Percentiles rank a stretch among this genome's conserved stretches.
phyloP scores from a whole-genome alignment of 352 stramenopile genomes.

The Saprolegnia diclina region DNA sequence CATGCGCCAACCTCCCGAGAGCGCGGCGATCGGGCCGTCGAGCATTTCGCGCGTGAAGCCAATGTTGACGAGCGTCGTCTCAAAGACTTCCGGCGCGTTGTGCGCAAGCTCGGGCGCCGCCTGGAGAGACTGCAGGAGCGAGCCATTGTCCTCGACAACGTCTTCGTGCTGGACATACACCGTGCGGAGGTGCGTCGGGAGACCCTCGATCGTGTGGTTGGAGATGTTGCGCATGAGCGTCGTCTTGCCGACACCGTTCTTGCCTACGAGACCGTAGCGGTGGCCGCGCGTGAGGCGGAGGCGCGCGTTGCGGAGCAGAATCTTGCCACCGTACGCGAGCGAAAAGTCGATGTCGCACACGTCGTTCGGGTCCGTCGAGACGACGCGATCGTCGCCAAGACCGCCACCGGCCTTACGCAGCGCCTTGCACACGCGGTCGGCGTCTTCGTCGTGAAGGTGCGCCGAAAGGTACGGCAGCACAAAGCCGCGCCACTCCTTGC shows the following conservation, averaged over 20 bases:
- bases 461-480: constrained; percentile 51
- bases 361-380: constrained; percentile 60
- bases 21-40: constrained; percentile 87
- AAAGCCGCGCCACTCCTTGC: constrained; percentile 45
- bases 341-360: constrained; percentile 70
- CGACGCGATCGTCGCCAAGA: constrained; percentile 45
- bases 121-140: constrained; percentile 57
- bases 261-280: constrained; percentile 93
- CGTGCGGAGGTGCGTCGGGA: constrained; percentile 89
- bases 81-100: constrained; percentile 66
- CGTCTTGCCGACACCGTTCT: constrained; percentile 96
- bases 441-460: constrained; percentile 51
- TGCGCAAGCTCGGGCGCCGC: constrained; percentile 67
- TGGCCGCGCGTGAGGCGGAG: constrained; percentile 92
- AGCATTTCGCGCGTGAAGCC: constrained; percentile 93
- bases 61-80: constrained; percentile 79
- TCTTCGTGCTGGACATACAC: constrained; percentile 97
- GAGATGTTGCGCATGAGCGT: constrained; percentile 92
- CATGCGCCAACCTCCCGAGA: constrained; percentile 96
- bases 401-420: constrained; percentile 47
- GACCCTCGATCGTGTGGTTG: constrained; percentile 84
- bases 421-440: constrained; percentile 44
- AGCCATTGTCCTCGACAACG: constrained; percentile 86
- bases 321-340: constrained; percentile 84
- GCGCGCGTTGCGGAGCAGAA: constrained; percentile 95